These are phyloP conservation scores for Posidonia australis DNA, from an alignment of 106 monocot species.

Conservation along the genomic window DNA sequence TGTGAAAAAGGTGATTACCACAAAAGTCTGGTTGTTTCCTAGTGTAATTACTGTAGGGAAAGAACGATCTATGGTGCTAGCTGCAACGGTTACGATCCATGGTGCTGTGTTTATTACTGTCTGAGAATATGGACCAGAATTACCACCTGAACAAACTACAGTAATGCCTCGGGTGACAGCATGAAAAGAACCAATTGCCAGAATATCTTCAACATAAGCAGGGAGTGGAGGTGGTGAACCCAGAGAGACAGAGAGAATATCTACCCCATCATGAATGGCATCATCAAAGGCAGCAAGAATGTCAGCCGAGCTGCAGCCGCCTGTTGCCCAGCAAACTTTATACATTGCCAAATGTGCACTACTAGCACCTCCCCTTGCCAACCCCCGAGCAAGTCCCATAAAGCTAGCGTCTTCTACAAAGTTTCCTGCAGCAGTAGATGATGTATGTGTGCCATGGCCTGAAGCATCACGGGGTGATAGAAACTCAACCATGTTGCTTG, in stretches of 20 bases:
- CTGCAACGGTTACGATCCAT: conserved; percentile 63
- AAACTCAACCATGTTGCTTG: conserved; percentile 19
- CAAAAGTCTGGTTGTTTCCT: conserved; percentile 36
- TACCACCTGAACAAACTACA: conserved; percentile 63
- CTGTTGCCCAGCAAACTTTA: conserved; percentile 63
- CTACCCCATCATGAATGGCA: conserved; percentile 61
- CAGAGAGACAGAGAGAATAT: conserved; percentile 55
- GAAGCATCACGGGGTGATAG: conserved; percentile 45
- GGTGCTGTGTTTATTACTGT: conserved; percentile 60
- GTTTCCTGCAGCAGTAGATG: conserved; percentile 51
- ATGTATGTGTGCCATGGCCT: conserved; percentile 63
- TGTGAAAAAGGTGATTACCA: conserved; percentile 16
- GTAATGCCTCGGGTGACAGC: conserved; percentile 41
- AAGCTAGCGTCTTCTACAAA: conserved; percentile 38
- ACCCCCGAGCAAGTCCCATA: conserved; percentile 37
- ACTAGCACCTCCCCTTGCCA: conserved; percentile 60
- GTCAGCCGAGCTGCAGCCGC: conserved; percentile 55
- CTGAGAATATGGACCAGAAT: conserved; percentile 49
- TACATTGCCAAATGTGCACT: conserved; percentile 41
- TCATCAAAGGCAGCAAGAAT: conserved; percentile 72
- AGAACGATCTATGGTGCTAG: conserved; percentile 46
- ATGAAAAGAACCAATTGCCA: conserved; percentile 59
- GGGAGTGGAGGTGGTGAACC: conserved; percentile 49
- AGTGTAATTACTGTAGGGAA: conserved; percentile 34
- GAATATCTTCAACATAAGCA: conserved; percentile 46